Percentiles rank a stretch among this genome's conserved stretches.
phyloP scores from a whole-genome alignment of 2,329 filamentous ascomycete species.

The Colletotrichum limetticola region DNA sequence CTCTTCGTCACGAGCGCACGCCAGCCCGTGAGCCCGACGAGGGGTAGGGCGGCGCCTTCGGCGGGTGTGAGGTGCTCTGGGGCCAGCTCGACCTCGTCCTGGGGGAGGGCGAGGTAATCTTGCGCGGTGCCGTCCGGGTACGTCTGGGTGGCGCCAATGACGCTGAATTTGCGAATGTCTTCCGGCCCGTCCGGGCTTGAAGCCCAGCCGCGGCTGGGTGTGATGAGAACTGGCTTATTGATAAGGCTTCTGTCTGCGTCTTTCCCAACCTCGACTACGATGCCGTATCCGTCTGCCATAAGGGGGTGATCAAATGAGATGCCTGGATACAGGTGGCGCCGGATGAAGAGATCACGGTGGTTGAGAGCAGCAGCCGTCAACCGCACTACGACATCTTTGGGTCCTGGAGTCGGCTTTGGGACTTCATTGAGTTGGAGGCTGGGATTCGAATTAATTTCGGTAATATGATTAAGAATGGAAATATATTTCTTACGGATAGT shows the following conservation, averaged over 20 bases:
- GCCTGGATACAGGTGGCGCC: conserved; percentile 89
- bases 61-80: conserved; percentile 77
- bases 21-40: conserved; percentile 91
- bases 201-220: conserved; percentile 83
- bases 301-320: conserved; percentile 83
- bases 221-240: conserved; percentile 79
- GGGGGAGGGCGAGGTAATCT: conserved; percentile 77
- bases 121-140: conserved; percentile 77
- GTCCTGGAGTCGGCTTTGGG: conserved; percentile 70
- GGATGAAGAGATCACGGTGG: conserved; percentile 94
- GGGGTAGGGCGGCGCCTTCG: conserved; percentile 85
- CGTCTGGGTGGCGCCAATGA: conserved; percentile 75
- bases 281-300: conserved; percentile 84
- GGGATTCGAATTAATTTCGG: background rate
- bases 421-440: conserved; percentile 71
- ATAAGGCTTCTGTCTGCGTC: conserved; percentile 54
- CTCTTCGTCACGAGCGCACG: conserved; percentile 85
- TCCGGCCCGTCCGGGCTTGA: conserved; percentile 80
- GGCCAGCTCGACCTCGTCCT: conserved; percentile 78
- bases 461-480: too few relatives aligned
- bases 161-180: conserved; percentile 63
- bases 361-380: conserved; percentile 87
- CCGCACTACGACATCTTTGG: conserved; percentile 77
- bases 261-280: conserved; percentile 73
- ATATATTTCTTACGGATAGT: conserved; percentile 73